A percentile compares a stretch with the other conserved stretches of the same genome.
Evolutionary conservation across 2,329 filamentous ascomycete genomes (phyloP).

Genomic region (Botryosphaeria agaves): DNA sequence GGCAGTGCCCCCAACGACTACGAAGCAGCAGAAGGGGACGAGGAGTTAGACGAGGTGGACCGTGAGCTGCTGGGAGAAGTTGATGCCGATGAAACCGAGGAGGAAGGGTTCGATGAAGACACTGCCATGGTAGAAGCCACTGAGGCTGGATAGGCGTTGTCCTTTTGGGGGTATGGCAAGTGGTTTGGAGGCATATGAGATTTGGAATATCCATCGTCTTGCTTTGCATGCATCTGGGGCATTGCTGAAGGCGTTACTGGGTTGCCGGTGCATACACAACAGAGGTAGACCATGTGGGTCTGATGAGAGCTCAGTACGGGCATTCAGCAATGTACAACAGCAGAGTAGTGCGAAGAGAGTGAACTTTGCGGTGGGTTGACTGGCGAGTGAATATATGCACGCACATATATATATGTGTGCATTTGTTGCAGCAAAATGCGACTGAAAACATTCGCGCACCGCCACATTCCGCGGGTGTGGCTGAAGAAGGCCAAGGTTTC

Average conservation of each 20-base stretch:
- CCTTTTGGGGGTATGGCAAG: not conserved
- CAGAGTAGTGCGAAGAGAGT: not conserved
- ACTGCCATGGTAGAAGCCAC: no score
- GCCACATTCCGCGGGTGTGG: no score
- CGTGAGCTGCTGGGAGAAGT: constrained; percentile 18
- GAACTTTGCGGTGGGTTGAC: no score
- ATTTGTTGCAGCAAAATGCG: no score
- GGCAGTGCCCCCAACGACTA: constrained; percentile 1
- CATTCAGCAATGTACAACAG: not conserved
- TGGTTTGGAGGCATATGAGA: not conserved
- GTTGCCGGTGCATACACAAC: not conserved
- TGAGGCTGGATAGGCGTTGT: not conserved
- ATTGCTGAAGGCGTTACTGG: not conserved
- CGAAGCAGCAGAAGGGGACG: constrained; percentile 6
- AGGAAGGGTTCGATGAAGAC: constrained; percentile 15
- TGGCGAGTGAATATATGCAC: no score
- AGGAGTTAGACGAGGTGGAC: constrained; percentile 15
- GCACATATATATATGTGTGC: no score
- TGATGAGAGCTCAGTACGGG: not conserved
- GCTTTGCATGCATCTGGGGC: not conserved
- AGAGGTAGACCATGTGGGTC: not conserved
- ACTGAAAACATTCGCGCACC: no score
- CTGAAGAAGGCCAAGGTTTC: no score
- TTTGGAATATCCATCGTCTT: not conserved
- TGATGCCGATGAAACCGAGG: constrained; percentile 18